These are phyloP conservation scores for Solanum raphanifolium DNA, from an alignment of 257 asterid species.

Conservation along the genomic window DNA sequence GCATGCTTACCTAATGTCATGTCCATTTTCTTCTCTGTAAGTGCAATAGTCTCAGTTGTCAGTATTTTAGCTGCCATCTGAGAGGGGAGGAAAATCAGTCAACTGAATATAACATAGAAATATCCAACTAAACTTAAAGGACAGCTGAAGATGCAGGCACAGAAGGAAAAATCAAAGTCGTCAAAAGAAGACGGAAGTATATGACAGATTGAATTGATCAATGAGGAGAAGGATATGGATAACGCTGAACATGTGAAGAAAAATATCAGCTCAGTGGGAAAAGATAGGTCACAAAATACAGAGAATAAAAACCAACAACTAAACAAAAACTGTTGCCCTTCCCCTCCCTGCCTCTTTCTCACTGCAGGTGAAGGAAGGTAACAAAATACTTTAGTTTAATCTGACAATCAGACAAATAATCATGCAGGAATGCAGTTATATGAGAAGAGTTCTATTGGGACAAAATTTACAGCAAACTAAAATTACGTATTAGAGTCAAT, in stretches of 20 bases:
- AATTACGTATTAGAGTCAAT: background rate
- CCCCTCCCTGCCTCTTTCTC: background rate
- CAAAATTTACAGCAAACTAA: background rate
- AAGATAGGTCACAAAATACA: background rate
- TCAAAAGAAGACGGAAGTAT: background rate
- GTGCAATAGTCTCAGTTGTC: slow-evolving; percentile 64
- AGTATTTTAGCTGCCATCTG: slow-evolving; percentile 74
- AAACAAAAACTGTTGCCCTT: background rate
- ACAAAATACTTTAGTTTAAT: background rate
- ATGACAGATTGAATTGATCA: background rate
- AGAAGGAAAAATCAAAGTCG: background rate
- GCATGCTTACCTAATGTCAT: slow-evolving; percentile 65
- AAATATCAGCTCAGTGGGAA: background rate
- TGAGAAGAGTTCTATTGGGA: background rate
- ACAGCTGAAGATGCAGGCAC: background rate
- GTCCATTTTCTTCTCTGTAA: slow-evolving; percentile 93
- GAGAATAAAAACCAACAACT: background rate
- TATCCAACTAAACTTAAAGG: background rate
- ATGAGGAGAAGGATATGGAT: background rate
- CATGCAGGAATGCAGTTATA: background rate
- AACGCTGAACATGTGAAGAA: background rate
- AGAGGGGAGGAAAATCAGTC: background rate
- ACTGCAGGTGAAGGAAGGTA: background rate
- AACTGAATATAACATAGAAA: background rate
- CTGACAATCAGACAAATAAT: background rate